Evolutionary conservation across 305 asterid genomes (phyloP).

Genomic region (Solanum chacoense): DNA sequence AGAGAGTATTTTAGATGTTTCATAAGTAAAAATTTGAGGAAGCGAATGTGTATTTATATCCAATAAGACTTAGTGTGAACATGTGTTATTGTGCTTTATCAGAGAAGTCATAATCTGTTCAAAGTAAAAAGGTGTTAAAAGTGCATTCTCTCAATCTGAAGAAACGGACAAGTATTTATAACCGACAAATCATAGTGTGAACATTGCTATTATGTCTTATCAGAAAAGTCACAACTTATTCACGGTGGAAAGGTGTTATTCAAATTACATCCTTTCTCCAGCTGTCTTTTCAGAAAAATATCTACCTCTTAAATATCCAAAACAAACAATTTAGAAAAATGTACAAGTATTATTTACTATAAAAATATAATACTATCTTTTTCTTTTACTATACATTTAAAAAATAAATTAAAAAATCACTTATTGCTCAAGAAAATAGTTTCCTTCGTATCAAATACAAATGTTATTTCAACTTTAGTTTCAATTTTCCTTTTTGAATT

Average conservation of each 20-base stretch:
- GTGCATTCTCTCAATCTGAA: not conserved
- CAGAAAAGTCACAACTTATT: not conserved
- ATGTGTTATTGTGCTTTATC: not conserved
- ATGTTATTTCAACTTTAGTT: not conserved
- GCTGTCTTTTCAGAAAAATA: not conserved
- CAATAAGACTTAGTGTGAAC: not conserved
- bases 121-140: not conserved
- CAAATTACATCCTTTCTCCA: not conserved
- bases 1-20: not conserved
- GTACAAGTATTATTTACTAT: not conserved
- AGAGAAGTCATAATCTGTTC: not conserved
- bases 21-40: not conserved
- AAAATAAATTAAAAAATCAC: not conserved
- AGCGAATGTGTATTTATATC: not conserved
- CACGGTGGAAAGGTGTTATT: not conserved
- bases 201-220: not conserved
- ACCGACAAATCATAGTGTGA: not conserved
- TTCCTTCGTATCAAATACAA: not conserved
- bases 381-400: not conserved
- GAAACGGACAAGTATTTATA: not conserved
- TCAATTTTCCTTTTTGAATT: not conserved
- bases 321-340: not conserved
- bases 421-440: not conserved
- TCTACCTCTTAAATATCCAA: not conserved
- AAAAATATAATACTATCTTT: not conserved